A percentile compares a stretch with the other conserved stretches of the same genome.
phyloP scores from a whole-genome alignment of 495 filamentous ascomycete genomes.

The Oleoguttula mirabilis region DNA sequence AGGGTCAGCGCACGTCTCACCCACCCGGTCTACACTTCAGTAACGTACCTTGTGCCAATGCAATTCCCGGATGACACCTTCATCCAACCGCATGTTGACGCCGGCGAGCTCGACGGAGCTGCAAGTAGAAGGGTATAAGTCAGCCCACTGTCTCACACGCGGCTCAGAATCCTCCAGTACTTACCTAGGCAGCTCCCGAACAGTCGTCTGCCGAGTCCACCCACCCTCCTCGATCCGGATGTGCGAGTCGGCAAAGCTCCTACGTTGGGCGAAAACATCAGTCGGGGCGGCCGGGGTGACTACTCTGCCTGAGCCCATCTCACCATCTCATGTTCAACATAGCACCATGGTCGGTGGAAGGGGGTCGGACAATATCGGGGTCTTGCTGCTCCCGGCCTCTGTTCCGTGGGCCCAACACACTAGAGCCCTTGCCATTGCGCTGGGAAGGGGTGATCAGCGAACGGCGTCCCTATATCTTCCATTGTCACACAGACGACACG shows the following conservation, averaged over 20 bases:
- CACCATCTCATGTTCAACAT: slow-evolving; percentile 45
- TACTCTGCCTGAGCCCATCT: no score
- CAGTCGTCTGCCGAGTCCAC: slow-evolving; percentile 56
- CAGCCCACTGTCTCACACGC: no score
- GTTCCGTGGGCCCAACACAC: slow-evolving; percentile 55
- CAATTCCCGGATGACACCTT: slow-evolving; percentile 57
- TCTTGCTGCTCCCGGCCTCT: slow-evolving; percentile 47
- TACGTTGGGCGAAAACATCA: no score
- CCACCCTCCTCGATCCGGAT: slow-evolving; percentile 56
- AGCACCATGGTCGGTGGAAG: slow-evolving; percentile 51
- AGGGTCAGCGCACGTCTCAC: no score
- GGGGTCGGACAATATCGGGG: slow-evolving; percentile 52
- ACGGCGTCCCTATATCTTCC: no score
- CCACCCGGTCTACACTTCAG: no score
- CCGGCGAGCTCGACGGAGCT: slow-evolving; percentile 50
- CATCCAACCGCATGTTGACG: slow-evolving; percentile 56
- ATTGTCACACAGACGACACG: no score
- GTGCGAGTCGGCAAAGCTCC: slow-evolving; percentile 59
- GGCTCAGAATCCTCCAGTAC: no score
- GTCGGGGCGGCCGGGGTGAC: no score
- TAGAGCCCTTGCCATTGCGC: slow-evolving; percentile 51
- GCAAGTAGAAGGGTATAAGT: no score
- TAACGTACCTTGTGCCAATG: slow-evolving; percentile 66
- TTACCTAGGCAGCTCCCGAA: slow-evolving; percentile 46
- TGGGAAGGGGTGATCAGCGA: no score